Evolutionary conservation across 352 stramenopile species (phyloP).

Genomic region (Pythium angustatum): DNA sequence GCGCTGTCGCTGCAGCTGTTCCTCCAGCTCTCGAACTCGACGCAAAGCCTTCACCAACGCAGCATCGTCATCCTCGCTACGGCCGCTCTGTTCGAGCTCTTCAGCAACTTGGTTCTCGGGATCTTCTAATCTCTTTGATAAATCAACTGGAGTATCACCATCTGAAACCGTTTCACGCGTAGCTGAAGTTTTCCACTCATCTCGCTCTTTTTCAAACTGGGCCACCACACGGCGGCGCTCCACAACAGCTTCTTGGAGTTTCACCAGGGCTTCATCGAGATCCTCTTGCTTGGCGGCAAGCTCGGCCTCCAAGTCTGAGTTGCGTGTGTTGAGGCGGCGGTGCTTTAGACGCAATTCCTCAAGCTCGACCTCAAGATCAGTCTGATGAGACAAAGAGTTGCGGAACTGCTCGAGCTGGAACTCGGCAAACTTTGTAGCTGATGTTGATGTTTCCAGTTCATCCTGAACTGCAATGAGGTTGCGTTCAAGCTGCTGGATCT

Average conservation of each 20-base stretch:
- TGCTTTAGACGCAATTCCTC: conserved; percentile 26
- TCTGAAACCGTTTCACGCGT: neutral
- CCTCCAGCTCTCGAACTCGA: conserved; percentile 29
- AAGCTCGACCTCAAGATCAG: conserved; percentile 36
- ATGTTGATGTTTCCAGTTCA: conserved; percentile 77
- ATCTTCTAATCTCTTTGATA: neutral
- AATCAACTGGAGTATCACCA: neutral
- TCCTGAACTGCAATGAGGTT: conserved; percentile 61
- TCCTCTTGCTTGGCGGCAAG: conserved; percentile 21
- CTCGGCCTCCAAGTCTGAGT: conserved; percentile 17
- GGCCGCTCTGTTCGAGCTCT: neutral
- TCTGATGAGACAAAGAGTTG: conserved; percentile 52
- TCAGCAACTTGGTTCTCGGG: neutral
- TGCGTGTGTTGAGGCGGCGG: conserved; percentile 9
- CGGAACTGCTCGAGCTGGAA: conserved; percentile 78
- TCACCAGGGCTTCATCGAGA: conserved; percentile 22
- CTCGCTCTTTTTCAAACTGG: conserved; percentile 20
- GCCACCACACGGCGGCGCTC: conserved; percentile 14
- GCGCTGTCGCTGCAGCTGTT: conserved; percentile 19
- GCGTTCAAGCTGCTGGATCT: conserved; percentile 71
- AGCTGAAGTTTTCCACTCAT: conserved; percentile 4
- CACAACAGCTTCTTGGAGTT: conserved; percentile 20
- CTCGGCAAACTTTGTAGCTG: conserved; percentile 78
- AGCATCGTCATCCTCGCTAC: conserved; percentile 19
- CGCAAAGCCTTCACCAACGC: conserved; percentile 13